Evolutionary conservation across 2,329 filamentous ascomycete genomes (phyloP).

Genomic region (Aphanoascus verrucosus): DNA sequence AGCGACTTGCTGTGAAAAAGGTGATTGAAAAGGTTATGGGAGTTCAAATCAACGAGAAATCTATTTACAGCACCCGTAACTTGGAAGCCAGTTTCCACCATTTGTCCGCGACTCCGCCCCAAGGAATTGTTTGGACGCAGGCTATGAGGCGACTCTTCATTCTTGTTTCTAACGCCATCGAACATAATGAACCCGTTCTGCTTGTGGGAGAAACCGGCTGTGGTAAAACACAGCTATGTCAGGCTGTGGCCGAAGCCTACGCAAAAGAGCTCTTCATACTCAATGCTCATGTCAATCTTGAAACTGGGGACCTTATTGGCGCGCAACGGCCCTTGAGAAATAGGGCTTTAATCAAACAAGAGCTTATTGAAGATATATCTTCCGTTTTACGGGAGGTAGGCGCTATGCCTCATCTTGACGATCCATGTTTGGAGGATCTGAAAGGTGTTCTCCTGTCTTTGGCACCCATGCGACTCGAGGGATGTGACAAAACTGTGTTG

Average conservation of each 20-base stretch:
- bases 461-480: slow-evolving; percentile 33
- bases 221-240: slow-evolving; percentile 93
- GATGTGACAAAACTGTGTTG: slow-evolving; percentile 41
- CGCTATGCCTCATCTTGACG: slow-evolving; percentile 18
- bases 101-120: slow-evolving; percentile 21
- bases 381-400: slow-evolving; percentile 31
- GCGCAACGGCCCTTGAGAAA: slow-evolving; percentile 88
- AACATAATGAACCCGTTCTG: slow-evolving; percentile 85
- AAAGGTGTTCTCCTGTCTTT: slow-evolving; percentile 50
- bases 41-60: slow-evolving; percentile 62
- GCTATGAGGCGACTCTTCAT: slow-evolving; percentile 89
- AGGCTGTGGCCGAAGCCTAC: slow-evolving; percentile 75
- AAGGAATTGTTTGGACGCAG: slow-evolving; percentile 74
- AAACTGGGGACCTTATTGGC: slow-evolving; percentile 93
- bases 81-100: slow-evolving; percentile 48
- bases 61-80: slow-evolving; percentile 56
- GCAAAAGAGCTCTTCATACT: slow-evolving; percentile 71
- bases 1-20: slow-evolving; percentile 70
- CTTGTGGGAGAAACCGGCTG: slow-evolving; percentile 95
- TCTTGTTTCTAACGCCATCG: slow-evolving; percentile 73
- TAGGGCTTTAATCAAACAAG: slow-evolving; percentile 58
- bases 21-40: slow-evolving; percentile 88
- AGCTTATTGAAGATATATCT: slow-evolving; percentile 53
- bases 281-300: slow-evolving; percentile 96
- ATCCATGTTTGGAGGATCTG: slow-evolving; percentile 44